phyloP scores from a whole-genome alignment of 2,329 filamentous ascomycete species.

The Metarhizium brunneum region DNA sequence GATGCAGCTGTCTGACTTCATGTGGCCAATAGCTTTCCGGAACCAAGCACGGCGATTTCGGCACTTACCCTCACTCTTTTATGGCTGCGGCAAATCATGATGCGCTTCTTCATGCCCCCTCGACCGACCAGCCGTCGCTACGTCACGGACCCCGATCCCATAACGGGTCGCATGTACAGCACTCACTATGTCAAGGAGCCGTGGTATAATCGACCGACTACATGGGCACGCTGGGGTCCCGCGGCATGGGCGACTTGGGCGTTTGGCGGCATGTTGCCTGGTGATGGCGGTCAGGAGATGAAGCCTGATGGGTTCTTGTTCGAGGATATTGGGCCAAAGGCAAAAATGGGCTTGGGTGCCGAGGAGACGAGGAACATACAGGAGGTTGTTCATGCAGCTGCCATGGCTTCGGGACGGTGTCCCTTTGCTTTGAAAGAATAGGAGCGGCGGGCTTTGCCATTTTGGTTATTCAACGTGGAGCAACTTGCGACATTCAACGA shows the following conservation, averaged over 20 bases:
- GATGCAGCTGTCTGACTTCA: not conserved
- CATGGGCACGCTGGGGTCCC: constrained; percentile 55
- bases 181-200: constrained; percentile 51
- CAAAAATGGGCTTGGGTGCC: constrained; percentile 28
- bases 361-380: constrained; percentile 18
- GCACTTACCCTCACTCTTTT: constrained; percentile 38
- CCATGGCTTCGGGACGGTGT: not conserved
- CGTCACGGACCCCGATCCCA: constrained; percentile 39
- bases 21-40: constrained; percentile 25
- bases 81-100: constrained; percentile 39
- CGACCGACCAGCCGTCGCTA: constrained; percentile 33
- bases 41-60: constrained; percentile 28
- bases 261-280: constrained; percentile 36
- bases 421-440: not conserved
- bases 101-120: constrained; percentile 53
- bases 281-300: constrained; percentile 25
- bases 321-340: constrained; percentile 50
- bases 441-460: no score
- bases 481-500: not conserved
- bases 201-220: constrained; percentile 52
- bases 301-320: constrained; percentile 43
- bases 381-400: not conserved
- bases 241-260: constrained; percentile 37
- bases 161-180: constrained; percentile 41
- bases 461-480: no score